Base-by-base conservation (phyloP, 139 green algal species). In the Bryopsis sp. region DNA sequence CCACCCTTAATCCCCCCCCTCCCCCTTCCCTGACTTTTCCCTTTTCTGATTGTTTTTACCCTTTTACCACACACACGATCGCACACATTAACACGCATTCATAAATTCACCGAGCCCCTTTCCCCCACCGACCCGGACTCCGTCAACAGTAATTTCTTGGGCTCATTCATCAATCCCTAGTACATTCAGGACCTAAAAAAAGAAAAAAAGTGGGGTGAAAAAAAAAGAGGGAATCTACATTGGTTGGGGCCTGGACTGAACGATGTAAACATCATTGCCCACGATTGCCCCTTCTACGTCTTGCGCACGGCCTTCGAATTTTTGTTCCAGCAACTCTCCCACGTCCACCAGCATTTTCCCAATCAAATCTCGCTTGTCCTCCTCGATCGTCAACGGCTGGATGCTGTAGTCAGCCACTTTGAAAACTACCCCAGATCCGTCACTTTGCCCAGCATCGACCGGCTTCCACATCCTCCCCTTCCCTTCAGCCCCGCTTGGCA, bases 241-340 rank as follows among this genome's bases (percentile, higher is more conserved):
- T 50, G 90, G 90, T 79, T 98, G 93, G 1, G 94, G 94, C 2
- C 94, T 73, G 0, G 88, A 86, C 83, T 99, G 94, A 70, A 98
- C 90, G 11, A 98, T 75, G 50, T 84, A 95, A 19, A 98, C 39
- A 6, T 74, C 2, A 28, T 85, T 81, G 15, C 81, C 71, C 43
- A 92, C 76, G 11, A 97, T 47, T 39, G 82, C 90, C 0, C 94
- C 94, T 78, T 99, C 94, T 58, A 97, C 85, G 60, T 99, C 93
- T 77, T 98, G 93, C 1, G 87, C 61, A 22, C 70, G 37, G 1
- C 73, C 79, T 0, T 80, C 82, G 68, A 95, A 86, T 6, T 81
- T 72, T 11, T 67, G 47, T 74, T 96, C 88, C 58, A 95, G 70
- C 24, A 76, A 2, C 15, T 33, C 60, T 2, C 84, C 90, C 36